Percentiles rank a stretch among this genome's conserved stretches.
phyloP scores from a whole-genome alignment of 2,329 filamentous ascomycete genomes.

The Hymenoscyphus scutula region DNA sequence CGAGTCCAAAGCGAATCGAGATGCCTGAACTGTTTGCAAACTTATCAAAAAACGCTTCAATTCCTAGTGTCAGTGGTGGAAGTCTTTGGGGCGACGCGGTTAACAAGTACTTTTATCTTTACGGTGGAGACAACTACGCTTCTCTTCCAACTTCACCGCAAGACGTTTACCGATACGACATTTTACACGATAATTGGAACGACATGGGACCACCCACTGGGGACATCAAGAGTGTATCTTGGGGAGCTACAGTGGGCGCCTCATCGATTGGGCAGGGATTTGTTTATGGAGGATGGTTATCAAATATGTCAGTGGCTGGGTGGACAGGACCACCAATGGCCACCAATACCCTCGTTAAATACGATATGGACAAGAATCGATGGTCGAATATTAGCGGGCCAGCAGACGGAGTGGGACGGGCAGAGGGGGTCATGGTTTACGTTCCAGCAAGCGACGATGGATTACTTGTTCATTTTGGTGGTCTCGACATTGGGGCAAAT shows the following conservation, averaged over 20 bases:
- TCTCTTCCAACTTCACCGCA: constrained; percentile 45
- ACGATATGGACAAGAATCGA: constrained; percentile 51
- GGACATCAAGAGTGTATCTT: constrained; percentile 48
- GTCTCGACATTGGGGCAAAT: constrained; percentile 49
- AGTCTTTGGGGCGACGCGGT: constrained; percentile 58
- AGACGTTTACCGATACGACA: constrained; percentile 56
- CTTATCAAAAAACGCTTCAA: constrained; percentile 55
- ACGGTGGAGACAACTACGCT: constrained; percentile 54
- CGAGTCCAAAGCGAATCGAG: constrained; percentile 39
- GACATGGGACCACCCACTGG: constrained; percentile 40
- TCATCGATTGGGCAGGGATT: constrained; percentile 55
- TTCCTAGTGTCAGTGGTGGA: constrained; percentile 51
- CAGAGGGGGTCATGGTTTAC: constrained; percentile 59
- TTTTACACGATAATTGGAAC: constrained; percentile 55
- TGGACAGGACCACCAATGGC: constrained; percentile 51
- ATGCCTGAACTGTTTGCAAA: constrained; percentile 54
- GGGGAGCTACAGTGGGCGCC: constrained; percentile 55
- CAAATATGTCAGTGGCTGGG: constrained; percentile 49
- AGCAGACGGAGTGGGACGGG: constrained; percentile 48
- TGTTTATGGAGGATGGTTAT: constrained; percentile 63
- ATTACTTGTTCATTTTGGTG: constrained; percentile 61
- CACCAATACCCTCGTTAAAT: constrained; percentile 52
- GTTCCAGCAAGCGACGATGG: constrained; percentile 59
- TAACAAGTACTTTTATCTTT: constrained; percentile 63
- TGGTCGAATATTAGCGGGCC: constrained; percentile 55